phyloP scores from a whole-genome alignment of 306 rosid genomes.

The Luffa aegyptiaca region DNA sequence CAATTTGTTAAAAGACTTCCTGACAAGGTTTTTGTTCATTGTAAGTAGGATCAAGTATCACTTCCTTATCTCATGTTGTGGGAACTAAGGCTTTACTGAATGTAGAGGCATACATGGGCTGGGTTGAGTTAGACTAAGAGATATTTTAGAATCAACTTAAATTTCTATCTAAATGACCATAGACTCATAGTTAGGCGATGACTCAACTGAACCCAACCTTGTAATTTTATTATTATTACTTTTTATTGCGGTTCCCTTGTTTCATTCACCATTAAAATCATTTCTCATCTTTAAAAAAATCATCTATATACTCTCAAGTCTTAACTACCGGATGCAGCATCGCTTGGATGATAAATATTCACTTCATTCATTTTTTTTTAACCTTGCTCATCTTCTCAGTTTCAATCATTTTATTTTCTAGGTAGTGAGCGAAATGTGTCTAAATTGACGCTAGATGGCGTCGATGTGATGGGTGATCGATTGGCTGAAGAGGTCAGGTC shows the following conservation, averaged over 20 bases:
- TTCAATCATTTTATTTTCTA: slow-evolving; percentile 19
- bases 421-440: slow-evolving; percentile 90
- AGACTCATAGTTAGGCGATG: background rate
- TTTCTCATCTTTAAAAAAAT: background rate
- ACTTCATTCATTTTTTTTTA: background rate
- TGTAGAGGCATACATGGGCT: background rate
- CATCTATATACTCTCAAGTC: background rate
- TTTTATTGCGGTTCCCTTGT: background rate
- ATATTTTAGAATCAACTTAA: background rate
- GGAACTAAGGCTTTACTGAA: background rate
- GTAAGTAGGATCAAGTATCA: slow-evolving; percentile 32
- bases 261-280: background rate
- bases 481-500: slow-evolving; percentile 66
- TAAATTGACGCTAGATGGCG: slow-evolving; percentile 70
- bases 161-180: background rate
- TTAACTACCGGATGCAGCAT: background rate
- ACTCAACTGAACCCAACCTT: background rate
- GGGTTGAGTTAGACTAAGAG: background rate
- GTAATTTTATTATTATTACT: background rate
- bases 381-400: slow-evolving; percentile 1
- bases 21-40: slow-evolving; percentile 75
- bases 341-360: background rate
- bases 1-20: slow-evolving; percentile 68
- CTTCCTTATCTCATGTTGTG: background rate
- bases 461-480: slow-evolving; percentile 95